Conservation (phyloP, 257 asterid genomes). For the Orobanche coerulescens region DNA sequence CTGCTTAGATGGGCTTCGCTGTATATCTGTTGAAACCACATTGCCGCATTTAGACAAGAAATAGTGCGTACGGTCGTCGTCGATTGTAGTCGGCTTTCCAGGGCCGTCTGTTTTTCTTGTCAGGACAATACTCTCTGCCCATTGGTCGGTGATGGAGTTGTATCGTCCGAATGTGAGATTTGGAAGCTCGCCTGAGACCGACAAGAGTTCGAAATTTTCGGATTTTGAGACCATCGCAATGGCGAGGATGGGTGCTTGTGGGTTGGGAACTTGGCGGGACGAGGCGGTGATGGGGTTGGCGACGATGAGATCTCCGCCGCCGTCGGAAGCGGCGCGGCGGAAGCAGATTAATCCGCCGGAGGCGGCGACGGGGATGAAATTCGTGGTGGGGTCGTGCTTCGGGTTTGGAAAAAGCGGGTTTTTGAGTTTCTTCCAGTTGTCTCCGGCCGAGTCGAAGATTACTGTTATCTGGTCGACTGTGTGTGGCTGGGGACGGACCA, state of each 20-base stretch:
- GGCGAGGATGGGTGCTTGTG: conserved; percentile 35
- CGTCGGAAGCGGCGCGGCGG: conserved; percentile 22
- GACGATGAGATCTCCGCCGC: conserved; percentile 28
- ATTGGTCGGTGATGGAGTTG: conserved; percentile 30
- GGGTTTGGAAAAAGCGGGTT: conserved; percentile 4
- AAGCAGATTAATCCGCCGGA: conserved; percentile 69
- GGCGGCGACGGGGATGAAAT: conserved; percentile 62
- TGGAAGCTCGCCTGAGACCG: conserved; percentile 48
- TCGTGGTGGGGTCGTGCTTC: conserved; percentile 4
- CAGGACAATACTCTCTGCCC: conserved; percentile 41
- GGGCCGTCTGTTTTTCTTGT: conserved; percentile 17
- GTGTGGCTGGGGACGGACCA: conserved; percentile 47
- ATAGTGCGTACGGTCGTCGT: conserved; percentile 35
- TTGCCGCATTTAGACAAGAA: conserved; percentile 77
- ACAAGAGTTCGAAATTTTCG: conserved; percentile 33
- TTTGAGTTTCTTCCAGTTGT: conserved; percentile 48
- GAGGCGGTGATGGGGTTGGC: conserved; percentile 52
- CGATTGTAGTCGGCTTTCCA: background rate
- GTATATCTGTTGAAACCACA: conserved; percentile 56
- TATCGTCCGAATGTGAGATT: conserved; percentile 38
- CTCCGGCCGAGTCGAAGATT: conserved; percentile 56
- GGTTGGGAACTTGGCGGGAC: conserved; percentile 24
- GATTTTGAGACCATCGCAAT: conserved; percentile 46
- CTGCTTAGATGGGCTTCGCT: conserved; percentile 67
- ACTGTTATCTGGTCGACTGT: conserved; percentile 18